Evolutionary conservation across 164 flowering plant genomes (phyloP), one percentile per base, ranked within the genome.

Genomic region (Hamamelis virginiana): DNA sequence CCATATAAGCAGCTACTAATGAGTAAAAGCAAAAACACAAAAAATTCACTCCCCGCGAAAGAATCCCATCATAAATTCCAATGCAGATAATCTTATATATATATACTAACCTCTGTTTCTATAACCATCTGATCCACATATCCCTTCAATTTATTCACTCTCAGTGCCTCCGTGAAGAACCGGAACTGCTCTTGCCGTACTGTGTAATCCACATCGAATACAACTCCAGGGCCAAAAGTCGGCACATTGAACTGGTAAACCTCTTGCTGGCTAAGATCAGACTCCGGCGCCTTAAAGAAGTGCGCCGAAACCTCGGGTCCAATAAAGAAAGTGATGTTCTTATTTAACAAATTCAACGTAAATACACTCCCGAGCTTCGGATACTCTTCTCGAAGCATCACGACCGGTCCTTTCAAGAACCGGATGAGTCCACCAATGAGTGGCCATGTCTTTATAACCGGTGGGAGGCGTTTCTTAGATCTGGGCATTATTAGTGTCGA

Each of bases 171-270:
- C 0, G 98, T 95, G 66, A 95, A 95, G 82, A 95, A 95, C 67
- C 98, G 80, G 66, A 95, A 95, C 83, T 95, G 98, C 79, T 95
- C 97, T 72, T 92, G 97, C 69, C 98, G 70, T 1, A 95, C 76
- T 0, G 94, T 71, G 67, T 92, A 83, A 71, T 85, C 83, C 21
- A 94, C 98, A 76, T 94, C 98, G 67, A 94, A 92, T 16, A 94
- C 98, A 41, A 94, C 98, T 11, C 98, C 98, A 8, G 95, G 98
- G 3, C 97, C 98, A 68, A 94, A 94, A 8, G 98, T 94, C 0
- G 98, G 98, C 64, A 95, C 98, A 75, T 95, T 95, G 82, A 95
- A 95, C 71, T 85, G 96, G 74, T 95, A 95, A 41, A 95, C 97
- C 75, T 95, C 98, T 73, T 95, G 97, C 80, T 95, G 99, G 78